Percentiles rank a stretch among this genome's conserved stretches.
These are phyloP conservation scores for Amylocystis lapponica DNA, from an alignment of 768 basidiomycete species.

Conservation along the genomic window DNA sequence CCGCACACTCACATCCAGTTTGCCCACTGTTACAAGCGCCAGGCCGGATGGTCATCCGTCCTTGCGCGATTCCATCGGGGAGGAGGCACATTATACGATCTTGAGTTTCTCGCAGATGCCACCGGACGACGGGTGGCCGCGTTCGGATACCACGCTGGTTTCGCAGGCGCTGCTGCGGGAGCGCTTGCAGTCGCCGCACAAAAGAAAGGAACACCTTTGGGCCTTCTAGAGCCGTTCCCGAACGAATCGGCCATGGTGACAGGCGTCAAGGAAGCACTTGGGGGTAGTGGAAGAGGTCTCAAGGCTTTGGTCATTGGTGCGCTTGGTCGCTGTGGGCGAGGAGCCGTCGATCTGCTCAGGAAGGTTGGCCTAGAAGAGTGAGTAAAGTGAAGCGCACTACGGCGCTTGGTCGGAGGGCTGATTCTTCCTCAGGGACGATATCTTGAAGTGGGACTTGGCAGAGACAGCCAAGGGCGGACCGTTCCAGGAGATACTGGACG, in stretches of 20 bases:
- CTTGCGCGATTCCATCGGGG: conserved; percentile 83
- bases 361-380: conserved; percentile 95
- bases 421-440: conserved; percentile 61
- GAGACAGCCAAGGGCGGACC: conserved; percentile 98
- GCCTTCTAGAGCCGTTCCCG: conserved; percentile 68
- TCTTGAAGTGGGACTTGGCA: conserved; percentile 95
- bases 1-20: conserved; percentile 97
- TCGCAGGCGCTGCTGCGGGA: conserved; percentile 93
- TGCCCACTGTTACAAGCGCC: conserved; percentile 95
- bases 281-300: conserved; percentile 64
- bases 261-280: conserved; percentile 60
- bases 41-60: conserved; percentile 87
- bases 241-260: conserved; percentile 84
- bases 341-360: conserved; percentile 91
- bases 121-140: conserved; percentile 89
- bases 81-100: conserved; percentile 83
- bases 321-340: conserved; percentile 88
- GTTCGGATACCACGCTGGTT: conserved; percentile 97
- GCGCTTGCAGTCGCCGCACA: conserved; percentile 76
- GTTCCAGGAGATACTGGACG: conserved; percentile 90
- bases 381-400: conserved; percentile 27
- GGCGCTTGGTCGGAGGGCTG: background rate
- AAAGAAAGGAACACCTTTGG: conserved; percentile 53
- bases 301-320: conserved; percentile 95
- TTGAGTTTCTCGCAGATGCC: conserved; percentile 90